Evolutionary conservation across 2,329 filamentous ascomycete species (phyloP).

Genomic region (Chaetomium globosum): DNA sequence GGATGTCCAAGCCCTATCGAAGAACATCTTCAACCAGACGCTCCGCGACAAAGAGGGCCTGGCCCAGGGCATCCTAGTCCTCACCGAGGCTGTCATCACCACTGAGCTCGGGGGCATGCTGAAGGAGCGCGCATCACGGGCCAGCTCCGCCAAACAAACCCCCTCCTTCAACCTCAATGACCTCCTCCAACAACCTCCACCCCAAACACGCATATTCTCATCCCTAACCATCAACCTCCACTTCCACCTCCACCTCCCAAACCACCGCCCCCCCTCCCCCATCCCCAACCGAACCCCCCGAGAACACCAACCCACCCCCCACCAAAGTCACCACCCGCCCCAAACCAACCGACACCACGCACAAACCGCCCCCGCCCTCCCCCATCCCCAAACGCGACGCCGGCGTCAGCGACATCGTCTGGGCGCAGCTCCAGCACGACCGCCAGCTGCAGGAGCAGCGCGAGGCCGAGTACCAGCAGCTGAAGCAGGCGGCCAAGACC

Average conservation of each 20-base stretch:
- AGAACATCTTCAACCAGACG: slow-evolving; percentile 51
- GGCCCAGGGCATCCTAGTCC: slow-evolving; percentile 22
- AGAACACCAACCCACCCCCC: neutral
- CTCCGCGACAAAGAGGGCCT: slow-evolving; percentile 40
- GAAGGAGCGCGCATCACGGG: slow-evolving; percentile 33
- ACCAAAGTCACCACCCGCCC: neutral
- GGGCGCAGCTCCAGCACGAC: slow-evolving; percentile 62
- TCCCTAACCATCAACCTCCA: slow-evolving; percentile 2
- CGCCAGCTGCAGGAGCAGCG: slow-evolving; percentile 43
- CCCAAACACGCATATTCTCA: neutral
- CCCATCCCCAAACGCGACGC: slow-evolving; percentile 50
- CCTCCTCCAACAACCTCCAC: neutral
- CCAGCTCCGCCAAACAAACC: slow-evolving; percentile 1
- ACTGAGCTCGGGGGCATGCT: slow-evolving; percentile 33
- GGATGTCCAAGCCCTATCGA: slow-evolving; percentile 60
- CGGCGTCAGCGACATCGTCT: slow-evolving; percentile 62
- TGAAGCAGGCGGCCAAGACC: slow-evolving; percentile 41
- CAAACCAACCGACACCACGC: neutral
- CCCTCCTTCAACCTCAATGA: neutral
- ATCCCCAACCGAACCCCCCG: neutral
- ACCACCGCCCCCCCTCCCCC: neutral
- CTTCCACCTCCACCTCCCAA: neutral
- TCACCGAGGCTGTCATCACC: slow-evolving; percentile 25
- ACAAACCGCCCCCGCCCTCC: neutral
- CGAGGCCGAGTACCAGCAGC: slow-evolving; percentile 44